These are phyloP conservation scores for Cercophora scortea DNA, from an alignment of 495 filamentous ascomycete species.

Conservation along the genomic window DNA sequence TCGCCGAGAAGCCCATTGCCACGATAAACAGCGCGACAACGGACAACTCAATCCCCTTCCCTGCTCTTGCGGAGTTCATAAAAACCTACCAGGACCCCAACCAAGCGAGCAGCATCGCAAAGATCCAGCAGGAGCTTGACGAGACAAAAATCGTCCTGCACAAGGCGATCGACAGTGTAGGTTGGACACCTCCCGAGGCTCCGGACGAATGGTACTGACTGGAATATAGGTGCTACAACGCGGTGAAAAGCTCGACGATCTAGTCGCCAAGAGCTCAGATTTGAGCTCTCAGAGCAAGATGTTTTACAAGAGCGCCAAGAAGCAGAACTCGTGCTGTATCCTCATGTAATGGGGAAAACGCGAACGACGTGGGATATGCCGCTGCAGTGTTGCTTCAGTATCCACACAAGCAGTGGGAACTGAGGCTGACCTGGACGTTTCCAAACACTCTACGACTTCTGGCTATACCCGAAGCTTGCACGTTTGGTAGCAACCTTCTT, in stretches of 20 bases:
- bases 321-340: slow-evolving; percentile 90
- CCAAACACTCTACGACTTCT: no score
- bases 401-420: no score
- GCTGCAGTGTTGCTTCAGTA: no score
- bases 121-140: slow-evolving; percentile 93
- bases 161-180: slow-evolving; percentile 82
- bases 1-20: slow-evolving; percentile 66
- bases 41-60: slow-evolving; percentile 47
- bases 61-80: slow-evolving; percentile 73
- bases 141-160: slow-evolving; percentile 97
- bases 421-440: no score
- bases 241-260: slow-evolving; percentile 82
- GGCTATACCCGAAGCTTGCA: no score
- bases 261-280: slow-evolving; percentile 83
- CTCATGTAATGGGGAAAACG: slow-evolving; percentile 52
- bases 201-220: no score
- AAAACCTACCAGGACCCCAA: slow-evolving; percentile 82
- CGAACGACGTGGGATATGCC: no score
- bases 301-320: slow-evolving; percentile 80
- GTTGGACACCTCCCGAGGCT: not conserved
- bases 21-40: slow-evolving; percentile 48
- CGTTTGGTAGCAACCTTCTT: not conserved
- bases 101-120: slow-evolving; percentile 84
- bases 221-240: slow-evolving; percentile 56
- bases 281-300: slow-evolving; percentile 87